A percentile compares a stretch with the other conserved stretches of the same genome.
phyloP scores from a whole-genome alignment of 2,329 filamentous ascomycete genomes.

The Knoxdaviesia proteae region DNA sequence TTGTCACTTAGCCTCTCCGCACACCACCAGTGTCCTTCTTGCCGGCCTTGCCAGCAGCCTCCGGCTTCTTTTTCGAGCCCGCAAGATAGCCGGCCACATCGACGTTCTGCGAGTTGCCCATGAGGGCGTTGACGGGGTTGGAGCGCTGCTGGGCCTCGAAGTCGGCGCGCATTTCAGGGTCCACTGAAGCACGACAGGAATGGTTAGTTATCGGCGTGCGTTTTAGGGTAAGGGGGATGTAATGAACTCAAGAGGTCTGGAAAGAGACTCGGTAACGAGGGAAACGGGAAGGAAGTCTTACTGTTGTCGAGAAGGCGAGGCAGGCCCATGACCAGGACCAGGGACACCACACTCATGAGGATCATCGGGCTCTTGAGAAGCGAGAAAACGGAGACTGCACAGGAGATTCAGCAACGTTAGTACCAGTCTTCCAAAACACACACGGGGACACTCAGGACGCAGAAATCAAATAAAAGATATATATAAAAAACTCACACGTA shows the following conservation, averaged over 20 bases:
- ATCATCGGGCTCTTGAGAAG: slow-evolving; percentile 95
- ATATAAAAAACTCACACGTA: slow-evolving; percentile 39
- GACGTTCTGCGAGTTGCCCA: slow-evolving; percentile 21
- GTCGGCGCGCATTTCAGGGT: slow-evolving; percentile 83
- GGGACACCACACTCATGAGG: slow-evolving; percentile 64
- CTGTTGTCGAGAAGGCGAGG: slow-evolving; percentile 91
- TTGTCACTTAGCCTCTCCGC: slow-evolving; percentile 11
- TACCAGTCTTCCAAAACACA: background rate
- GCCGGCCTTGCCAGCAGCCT: slow-evolving; percentile 12
- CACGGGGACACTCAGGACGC: slow-evolving; percentile 2
- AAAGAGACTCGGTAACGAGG: background rate
- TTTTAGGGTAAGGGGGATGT: background rate
- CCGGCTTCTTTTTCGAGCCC: slow-evolving; percentile 24
- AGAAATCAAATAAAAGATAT: background rate
- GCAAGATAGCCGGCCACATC: slow-evolving; percentile 44
- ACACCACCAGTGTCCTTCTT: slow-evolving; percentile 16
- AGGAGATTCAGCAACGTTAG: slow-evolving; percentile 1
- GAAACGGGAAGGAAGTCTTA: slow-evolving; percentile 25
- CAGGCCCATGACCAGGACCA: slow-evolving; percentile 76
- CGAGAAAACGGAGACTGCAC: slow-evolving; percentile 51
- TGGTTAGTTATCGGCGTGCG: slow-evolving; percentile 5
- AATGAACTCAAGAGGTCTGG: background rate
- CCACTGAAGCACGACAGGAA: slow-evolving; percentile 39
- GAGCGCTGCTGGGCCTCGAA: slow-evolving; percentile 78
- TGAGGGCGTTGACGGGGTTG: slow-evolving; percentile 40